Base-by-base conservation (phyloP, 2,329 filamentous ascomycete genomes). In the Arthroderma uncinatum region DNA sequence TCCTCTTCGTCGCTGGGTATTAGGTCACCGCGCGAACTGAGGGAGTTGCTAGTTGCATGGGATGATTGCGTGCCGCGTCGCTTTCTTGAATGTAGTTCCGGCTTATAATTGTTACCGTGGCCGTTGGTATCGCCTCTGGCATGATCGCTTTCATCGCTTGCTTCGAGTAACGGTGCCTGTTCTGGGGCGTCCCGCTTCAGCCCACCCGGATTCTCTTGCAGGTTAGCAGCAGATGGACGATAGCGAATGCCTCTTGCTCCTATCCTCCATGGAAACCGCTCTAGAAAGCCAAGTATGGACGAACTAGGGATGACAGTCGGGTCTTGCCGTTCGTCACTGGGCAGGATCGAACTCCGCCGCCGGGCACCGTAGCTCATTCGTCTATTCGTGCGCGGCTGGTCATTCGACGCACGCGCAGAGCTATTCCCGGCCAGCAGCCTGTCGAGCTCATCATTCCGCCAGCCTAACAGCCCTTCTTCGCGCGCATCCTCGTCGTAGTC, bases 1-100 rank as follows among this genome's bases (percentile, higher is more conserved):
- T 95, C 91, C 61, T 94, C 89, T 55, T 91, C 89, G 65, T 95
- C 90, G 65, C 90, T 95, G 0, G 89, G 89, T 63, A 96, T 93
- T 10, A 97, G 76, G 71, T 97, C 92, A 1, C 90, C 90, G 50
- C 92, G 79, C 9, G 90, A 95, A 65, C 91, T 86, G 62, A 87
- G 83, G 4, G 91, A 95, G 68, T 92, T 90, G 28, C 83, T 86
- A 0, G 91, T 95, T 62, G 85, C 85, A 40, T 86, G 85, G 10
- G 89, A 95, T 3, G 82, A 85, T 12, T 83, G 81, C 0, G 91
- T 96, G 50, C 82, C 83, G 70, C 91, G 95, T 54, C 91, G 80
- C 62, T 84, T 80, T 33, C 61, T 53, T 2, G 48, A 53, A 14
- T 28, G 23, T 2, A 14, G 4, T 39, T 55, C 30, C 12, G 50